Evolutionary conservation across 176 grass and related monocot genomes (phyloP), one percentile per base, ranked within the genome.

Genomic region (Oryza meridionalis): DNA sequence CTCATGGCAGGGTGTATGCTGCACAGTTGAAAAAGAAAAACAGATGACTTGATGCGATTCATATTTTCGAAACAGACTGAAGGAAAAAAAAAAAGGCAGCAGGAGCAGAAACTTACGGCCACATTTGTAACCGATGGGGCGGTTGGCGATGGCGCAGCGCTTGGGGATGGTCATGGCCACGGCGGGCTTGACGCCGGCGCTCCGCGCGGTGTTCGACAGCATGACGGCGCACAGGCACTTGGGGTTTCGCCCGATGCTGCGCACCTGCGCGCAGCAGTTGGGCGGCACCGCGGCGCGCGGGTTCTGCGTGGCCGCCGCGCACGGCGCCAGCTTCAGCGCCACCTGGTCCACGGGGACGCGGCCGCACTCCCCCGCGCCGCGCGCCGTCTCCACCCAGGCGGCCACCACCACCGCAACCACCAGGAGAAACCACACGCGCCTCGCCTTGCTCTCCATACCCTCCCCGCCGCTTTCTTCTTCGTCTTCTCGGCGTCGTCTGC

Each of bases 51-150:
- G 76, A 22, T 15, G 40, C 11, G 1, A 33, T 53, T 73, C 58
- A 62, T 12, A 9, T n/a, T 66, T 55, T 53, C 19, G 6, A 17
- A 37, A 69, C n/a, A 45, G 22, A 21, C 1, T 11, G 22, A 0
- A 0, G 38, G 12, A 43, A 70, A 4, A 8, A 17, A 17, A 42
- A 70, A 4, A 8, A n/a, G 5, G n/a, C 14, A 73, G 10, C 14
- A 64, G 51, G 11, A 19, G 2, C 14, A 4, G 7, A 2, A 19
- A 79, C 78, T 65, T 63, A 93, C 92, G 88, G 77, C 95, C 92
- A 50, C 95, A 98, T 79, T 98, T 95, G 85, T 95, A 98, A 22
- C 92, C 95, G 37, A 93, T 50, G 37, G 91, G 92, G 32, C 95
- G 92, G 71, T 86, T 79, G 31, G 78, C 86, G 69, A 98, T 45